These are phyloP conservation scores for Colletotrichum echinochloae DNA, from an alignment of 2,329 filamentous ascomycete species.

Conservation along the genomic window DNA sequence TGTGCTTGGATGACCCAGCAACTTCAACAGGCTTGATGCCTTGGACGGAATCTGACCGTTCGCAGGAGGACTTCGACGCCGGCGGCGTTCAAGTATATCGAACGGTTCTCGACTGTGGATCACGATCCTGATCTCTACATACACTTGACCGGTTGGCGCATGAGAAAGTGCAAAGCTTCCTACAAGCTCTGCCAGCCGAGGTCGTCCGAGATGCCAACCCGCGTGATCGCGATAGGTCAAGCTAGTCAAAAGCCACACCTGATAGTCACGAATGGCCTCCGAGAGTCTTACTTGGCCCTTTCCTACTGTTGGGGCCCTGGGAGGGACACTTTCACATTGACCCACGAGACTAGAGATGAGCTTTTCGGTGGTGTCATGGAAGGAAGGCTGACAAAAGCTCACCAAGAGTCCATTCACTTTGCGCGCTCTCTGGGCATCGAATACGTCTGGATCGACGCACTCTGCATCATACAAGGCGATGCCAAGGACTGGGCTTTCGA, in stretches of 20 bases:
- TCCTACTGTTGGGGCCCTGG: conserved; percentile 26
- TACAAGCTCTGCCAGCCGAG: conserved; percentile 12
- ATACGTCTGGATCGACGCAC: conserved; percentile 28
- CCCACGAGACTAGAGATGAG: conserved; percentile 1
- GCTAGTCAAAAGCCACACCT: neutral
- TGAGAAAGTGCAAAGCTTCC: conserved; percentile 4
- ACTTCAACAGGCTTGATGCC: neutral
- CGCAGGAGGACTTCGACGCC: neutral
- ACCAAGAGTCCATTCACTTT: conserved; percentile 14
- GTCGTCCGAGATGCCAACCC: conserved; percentile 18
- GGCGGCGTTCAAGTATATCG: neutral
- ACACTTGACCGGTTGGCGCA: neutral
- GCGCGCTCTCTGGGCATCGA: conserved; percentile 10
- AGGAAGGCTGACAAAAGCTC: conserved; percentile 4
- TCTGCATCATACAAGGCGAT: conserved; percentile 40
- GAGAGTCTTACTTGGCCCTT: conserved; percentile 20
- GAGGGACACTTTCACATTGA: conserved; percentile 2
- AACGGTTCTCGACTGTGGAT: conserved; percentile 1
- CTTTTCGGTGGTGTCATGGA: neutral
- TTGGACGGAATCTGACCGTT: neutral
- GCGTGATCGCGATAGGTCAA: conserved; percentile 7
- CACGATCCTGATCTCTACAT: conserved; percentile 9
- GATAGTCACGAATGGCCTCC: neutral
- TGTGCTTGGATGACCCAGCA: neutral
- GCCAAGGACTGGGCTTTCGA: conserved; percentile 36